phyloP scores from a whole-genome alignment of 495 filamentous ascomycete species.

The Trichoderma parareesei region DNA sequence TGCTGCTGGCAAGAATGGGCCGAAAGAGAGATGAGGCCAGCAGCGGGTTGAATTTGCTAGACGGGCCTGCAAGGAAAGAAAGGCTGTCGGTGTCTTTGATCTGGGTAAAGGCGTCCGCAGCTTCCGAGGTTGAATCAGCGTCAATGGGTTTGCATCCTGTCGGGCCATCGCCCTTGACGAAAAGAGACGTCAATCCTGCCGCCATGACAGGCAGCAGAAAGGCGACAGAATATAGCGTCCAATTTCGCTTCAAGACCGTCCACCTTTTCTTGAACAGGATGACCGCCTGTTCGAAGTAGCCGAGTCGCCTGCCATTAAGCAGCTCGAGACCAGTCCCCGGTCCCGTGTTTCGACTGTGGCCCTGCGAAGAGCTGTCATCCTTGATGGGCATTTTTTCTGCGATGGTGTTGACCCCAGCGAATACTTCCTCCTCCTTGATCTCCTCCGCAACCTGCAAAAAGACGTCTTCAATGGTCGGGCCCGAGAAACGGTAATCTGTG shows the following conservation, averaged over 20 bases:
- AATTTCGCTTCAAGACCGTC: slow-evolving; percentile 68
- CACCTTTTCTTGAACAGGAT: slow-evolving; percentile 70
- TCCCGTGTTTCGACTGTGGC: not conserved
- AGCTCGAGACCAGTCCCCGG: slow-evolving; percentile 41
- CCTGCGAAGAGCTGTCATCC: slow-evolving; percentile 20
- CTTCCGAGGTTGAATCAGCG: slow-evolving; percentile 18
- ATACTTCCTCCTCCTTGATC: slow-evolving; percentile 30
- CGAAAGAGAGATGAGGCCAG: slow-evolving; percentile 27
- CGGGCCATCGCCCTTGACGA: slow-evolving; percentile 49
- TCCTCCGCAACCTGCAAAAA: slow-evolving; percentile 79
- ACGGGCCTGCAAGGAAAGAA: slow-evolving; percentile 55
- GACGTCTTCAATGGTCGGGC: slow-evolving; percentile 81
- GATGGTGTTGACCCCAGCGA: slow-evolving; percentile 20
- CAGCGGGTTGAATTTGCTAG: slow-evolving; percentile 34
- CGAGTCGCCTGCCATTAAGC: slow-evolving; percentile 56
- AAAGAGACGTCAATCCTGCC: slow-evolving; percentile 64
- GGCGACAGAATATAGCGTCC: slow-evolving; percentile 62
- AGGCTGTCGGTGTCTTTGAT: slow-evolving; percentile 20
- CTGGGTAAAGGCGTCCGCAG: slow-evolving; percentile 28
- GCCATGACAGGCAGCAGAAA: slow-evolving; percentile 68
- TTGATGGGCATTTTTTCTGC: slow-evolving; percentile 18
- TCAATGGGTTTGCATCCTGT: slow-evolving; percentile 51
- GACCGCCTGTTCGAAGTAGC: slow-evolving; percentile 55
- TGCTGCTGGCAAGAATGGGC: slow-evolving; percentile 20
- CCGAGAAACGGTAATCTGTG: slow-evolving; percentile 65